phyloP scores from a whole-genome alignment of 2,329 filamentous ascomycete species.

The Pseudocercospora macadamiae region DNA sequence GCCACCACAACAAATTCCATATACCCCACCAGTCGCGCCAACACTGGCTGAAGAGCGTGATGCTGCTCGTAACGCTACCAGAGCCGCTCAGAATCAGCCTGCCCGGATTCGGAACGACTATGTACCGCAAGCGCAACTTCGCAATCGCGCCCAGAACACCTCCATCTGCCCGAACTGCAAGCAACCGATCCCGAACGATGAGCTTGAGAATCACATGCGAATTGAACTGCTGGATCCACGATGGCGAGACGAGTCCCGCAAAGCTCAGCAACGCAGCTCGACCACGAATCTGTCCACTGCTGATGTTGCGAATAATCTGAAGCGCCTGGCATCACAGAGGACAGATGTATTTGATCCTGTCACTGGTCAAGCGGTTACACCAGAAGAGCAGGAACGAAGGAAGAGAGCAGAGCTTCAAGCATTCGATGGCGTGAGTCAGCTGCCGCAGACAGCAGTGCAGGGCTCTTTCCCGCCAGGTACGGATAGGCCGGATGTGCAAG shows the following conservation, averaged over 20 bases:
- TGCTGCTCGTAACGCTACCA: slow-evolving; percentile 71
- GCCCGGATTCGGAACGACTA: slow-evolving; percentile 90
- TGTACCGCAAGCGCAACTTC: slow-evolving; percentile 76
- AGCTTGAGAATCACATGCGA: slow-evolving; percentile 89
- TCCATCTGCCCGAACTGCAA: slow-evolving; percentile 91
- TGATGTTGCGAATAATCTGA: slow-evolving; percentile 91
- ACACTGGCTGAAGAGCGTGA: slow-evolving; percentile 47
- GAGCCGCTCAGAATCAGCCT: slow-evolving; percentile 59
- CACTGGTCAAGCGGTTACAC: slow-evolving; percentile 69
- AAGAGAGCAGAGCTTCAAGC: slow-evolving; percentile 72
- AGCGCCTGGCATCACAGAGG: slow-evolving; percentile 87
- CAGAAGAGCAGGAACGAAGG: slow-evolving; percentile 54
- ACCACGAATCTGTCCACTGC: slow-evolving; percentile 84
- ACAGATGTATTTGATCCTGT: slow-evolving; percentile 81
- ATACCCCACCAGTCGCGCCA: slow-evolving; percentile 28
- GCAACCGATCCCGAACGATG: slow-evolving; percentile 81
- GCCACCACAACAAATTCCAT: slow-evolving; percentile 36
- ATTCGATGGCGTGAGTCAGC: slow-evolving; percentile 59
- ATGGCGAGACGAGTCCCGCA: slow-evolving; percentile 95
- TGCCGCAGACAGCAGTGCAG: slow-evolving; percentile 40
- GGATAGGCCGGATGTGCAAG: slow-evolving; percentile 57
- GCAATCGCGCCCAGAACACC: slow-evolving; percentile 54
- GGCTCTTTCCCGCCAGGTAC: slow-evolving; percentile 43
- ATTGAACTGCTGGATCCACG: slow-evolving; percentile 92
- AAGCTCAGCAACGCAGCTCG: slow-evolving; percentile 79